Evolutionary conservation across 164 flowering plant genomes (phyloP), one percentile per base, ranked within the genome.

Genomic region (Kingdonia uniflora): DNA sequence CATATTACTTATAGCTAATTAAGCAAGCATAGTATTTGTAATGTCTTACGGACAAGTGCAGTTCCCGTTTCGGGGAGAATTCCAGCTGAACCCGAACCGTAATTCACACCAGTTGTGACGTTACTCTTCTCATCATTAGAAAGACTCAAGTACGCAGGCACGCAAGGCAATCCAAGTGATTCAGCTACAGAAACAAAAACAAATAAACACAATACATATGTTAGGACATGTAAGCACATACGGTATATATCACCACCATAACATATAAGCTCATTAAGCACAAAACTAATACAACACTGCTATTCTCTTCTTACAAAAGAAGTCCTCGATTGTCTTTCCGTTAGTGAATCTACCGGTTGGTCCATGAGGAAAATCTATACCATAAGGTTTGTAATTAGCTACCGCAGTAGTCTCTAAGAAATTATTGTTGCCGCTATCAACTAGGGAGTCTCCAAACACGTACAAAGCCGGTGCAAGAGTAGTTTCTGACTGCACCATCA

Each of bases 351-450:
- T 35, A 2, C 64, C 64, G 0, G 64, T 60, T 4, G 33, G 16
- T 33, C 47, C 57, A 14, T 0, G 11, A 10, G 38, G 44, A 42
- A 60, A 60, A 17, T 60, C 52, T 23, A 60, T 45, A 11, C 64
- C 64, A 52, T 52, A 52, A 5, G 64, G 64, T 23, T 14, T 15
- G 19, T 21, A 53, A 45, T 60, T 47, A 4, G 11, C 64, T 53
- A 23, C 54, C 2, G 57, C 58, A 23, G 1, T 1, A 0, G 45
- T 60, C 0, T 21, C 13, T 0, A 52, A 16, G 25, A 25, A 24
- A 13, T 60, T 45, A 14, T 54, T 60, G 39, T 60, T 60, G 33
- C 64, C 64, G 24, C 52, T 37, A 6, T 60, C 64, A 12, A 24
- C 10, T 1, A 53, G 37, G 15, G 64, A 53, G 22, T 54, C 57